phyloP scores from a whole-genome alignment of 148 eudicot genomes.

The Camellia japonica region DNA sequence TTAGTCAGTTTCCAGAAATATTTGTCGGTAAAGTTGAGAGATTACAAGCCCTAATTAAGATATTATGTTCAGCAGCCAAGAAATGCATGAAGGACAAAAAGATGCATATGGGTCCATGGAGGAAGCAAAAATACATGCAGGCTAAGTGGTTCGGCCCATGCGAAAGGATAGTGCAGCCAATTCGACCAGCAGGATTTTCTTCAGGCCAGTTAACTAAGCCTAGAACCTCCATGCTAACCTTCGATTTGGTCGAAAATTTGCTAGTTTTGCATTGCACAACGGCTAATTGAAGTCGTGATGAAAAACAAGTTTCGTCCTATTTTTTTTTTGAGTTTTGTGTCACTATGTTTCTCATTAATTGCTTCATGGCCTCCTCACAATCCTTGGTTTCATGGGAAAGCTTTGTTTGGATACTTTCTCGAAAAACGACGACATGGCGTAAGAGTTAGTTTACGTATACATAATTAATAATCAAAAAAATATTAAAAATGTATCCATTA shows the following conservation, averaged over 20 bases:
- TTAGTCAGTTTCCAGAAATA: slow-evolving; percentile 29
- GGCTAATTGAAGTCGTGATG: neutral
- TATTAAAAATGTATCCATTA: too few species aligned
- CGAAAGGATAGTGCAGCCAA: neutral
- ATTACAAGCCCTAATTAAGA: slow-evolving; percentile 23
- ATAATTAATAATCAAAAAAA: too few species aligned
- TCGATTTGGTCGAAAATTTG: slow-evolving; percentile 12
- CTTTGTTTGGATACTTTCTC: too few species aligned
- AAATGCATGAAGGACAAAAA: slow-evolving; percentile 32
- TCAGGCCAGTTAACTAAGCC: slow-evolving; percentile 13
- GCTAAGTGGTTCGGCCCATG: slow-evolving; percentile 31
- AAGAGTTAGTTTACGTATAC: too few species aligned
- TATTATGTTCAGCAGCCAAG: slow-evolving; percentile 30
- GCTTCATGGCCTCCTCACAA: too few species aligned
- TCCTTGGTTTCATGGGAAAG: too few species aligned
- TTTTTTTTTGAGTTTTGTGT: too few species aligned
- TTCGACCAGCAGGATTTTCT: neutral
- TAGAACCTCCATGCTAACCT: slow-evolving; percentile 29
- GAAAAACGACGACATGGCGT: too few species aligned
- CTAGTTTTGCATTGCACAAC: neutral
- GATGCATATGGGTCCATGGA: slow-evolving; percentile 45
- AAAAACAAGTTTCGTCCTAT: too few species aligned
- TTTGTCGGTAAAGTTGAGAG: slow-evolving; percentile 32
- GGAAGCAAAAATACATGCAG: slow-evolving; percentile 34
- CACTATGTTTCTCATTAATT: too few species aligned